Base-by-base conservation (phyloP, 129 eudicot species). In the Escallonia herrerae region DNA sequence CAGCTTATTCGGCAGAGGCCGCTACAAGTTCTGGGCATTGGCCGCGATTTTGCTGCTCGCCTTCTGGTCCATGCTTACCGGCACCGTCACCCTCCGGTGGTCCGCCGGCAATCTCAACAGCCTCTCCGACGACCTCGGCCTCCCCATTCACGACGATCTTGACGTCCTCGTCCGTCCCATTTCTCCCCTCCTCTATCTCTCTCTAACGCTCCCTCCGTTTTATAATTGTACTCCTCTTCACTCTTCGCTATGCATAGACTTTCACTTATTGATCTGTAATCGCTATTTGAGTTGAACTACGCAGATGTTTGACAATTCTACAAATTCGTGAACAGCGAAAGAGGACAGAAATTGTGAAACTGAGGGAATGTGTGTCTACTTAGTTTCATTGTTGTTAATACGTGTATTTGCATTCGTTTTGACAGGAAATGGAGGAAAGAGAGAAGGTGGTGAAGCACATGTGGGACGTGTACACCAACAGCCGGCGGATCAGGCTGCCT, bases 401-500 rank as follows among this genome's bases (percentile, higher is more conserved):
- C 22, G 22, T 15, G 59, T 4, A 55, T 42, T 60, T 48, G 43
- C 8, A 49, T 65, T 70, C 47, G 4, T 55, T 54, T 47, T 70
- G 40, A 8, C 57, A 90, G 97, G 97, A 91, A 76, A 77, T 91
- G 77, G 97, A 91, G 85, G 96, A 91, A 75, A 81, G 97, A 65
- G 97, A 91, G 82, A 91, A 87, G 71, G 74, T 88, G 73, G 96
- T 91, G 87, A 86, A 83, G 74, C 86, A 91, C 54, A 85, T 91
- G 97, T 91, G 97, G 97, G 96, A 87, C 81, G 97, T 87, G 62
- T 87, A 91, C 68, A 83, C 80, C 2, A 87, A 87, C 65, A 81
- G 88, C 69, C 78, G 78, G 15, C 79, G 95, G 79, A 78, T 87
- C 73, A 81, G 83, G 52, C 66, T 91, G 70, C 83, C 83, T 15